A percentile compares a stretch with the other conserved stretches of the same genome.
Evolutionary conservation across 306 rosid genomes (phyloP).

Genomic region (Senna siamea): DNA sequence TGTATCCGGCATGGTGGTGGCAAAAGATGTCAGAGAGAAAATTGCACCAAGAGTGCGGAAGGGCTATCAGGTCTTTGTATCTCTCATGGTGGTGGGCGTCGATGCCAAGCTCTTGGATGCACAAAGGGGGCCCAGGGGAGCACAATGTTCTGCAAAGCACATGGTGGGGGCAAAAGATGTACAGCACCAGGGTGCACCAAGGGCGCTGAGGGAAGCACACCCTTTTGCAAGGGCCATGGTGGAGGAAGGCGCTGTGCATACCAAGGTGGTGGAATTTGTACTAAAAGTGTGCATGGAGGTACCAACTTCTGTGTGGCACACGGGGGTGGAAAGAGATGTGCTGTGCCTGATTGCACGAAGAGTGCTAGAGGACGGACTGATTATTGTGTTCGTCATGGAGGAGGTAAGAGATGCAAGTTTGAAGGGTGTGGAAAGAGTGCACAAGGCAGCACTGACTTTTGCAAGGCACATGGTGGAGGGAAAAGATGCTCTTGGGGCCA

Average conservation of each 20-base stretch:
- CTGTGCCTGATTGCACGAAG: conserved; percentile 71
- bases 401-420: conserved; percentile 75
- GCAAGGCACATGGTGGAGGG: conserved; percentile 90
- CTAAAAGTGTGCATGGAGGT: conserved; percentile 84
- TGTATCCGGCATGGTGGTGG: conserved; percentile 87
- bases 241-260: conserved; percentile 80
- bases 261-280: conserved; percentile 67
- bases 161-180: conserved; percentile 84
- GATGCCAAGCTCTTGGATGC: conserved; percentile 70
- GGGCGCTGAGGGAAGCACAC: conserved; percentile 83
- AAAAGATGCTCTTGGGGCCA: conserved; percentile 83
- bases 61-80: conserved; percentile 84
- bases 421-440: conserved; percentile 83
- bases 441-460: conserved; percentile 85
- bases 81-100: conserved; percentile 83
- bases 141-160: conserved; percentile 83
- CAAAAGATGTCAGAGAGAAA: conserved; percentile 75
- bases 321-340: conserved; percentile 88
- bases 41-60: conserved; percentile 81
- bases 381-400: conserved; percentile 81
- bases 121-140: conserved; percentile 87
- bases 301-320: conserved; percentile 83
- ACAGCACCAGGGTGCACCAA: conserved; percentile 71
- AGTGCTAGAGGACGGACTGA: conserved; percentile 85
- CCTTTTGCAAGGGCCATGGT: conserved; percentile 81